Conservation (phyloP, 345 rosid species). For the Rhodamnia rubescens region DNA sequence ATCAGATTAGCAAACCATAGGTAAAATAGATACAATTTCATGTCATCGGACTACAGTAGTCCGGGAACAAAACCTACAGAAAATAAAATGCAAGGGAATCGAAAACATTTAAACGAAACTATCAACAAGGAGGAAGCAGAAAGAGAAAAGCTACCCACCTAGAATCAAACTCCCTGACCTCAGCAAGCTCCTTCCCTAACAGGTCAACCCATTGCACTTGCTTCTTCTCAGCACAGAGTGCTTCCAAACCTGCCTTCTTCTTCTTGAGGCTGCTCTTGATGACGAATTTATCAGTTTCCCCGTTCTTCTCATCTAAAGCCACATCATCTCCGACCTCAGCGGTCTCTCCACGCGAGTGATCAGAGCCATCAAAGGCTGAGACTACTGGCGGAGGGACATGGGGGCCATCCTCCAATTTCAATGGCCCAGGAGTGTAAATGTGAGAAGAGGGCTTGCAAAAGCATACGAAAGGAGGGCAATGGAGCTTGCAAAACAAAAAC, state of each 20-base stretch:
- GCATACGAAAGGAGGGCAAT: constrained; percentile 54
- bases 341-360: constrained; percentile 16
- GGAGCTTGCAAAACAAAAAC: constrained; percentile 60
- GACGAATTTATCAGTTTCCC: constrained; percentile 4
- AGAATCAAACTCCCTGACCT: constrained; percentile 62
- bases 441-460: constrained; percentile 63
- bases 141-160: constrained; percentile 25
- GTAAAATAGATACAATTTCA: neutral
- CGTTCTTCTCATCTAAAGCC: constrained; percentile 8
- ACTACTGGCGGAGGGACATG: constrained; percentile 22
- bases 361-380: constrained; percentile 15
- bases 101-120: neutral
- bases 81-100: neutral
- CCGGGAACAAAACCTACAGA: neutral
- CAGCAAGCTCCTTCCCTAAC: constrained; percentile 59
- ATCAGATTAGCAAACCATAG: neutral
- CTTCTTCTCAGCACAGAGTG: constrained; percentile 24
- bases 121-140: neutral
- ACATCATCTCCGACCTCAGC: constrained; percentile 9
- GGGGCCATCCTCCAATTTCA: constrained; percentile 42
- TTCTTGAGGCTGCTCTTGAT: constrained; percentile 45
- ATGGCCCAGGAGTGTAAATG: constrained; percentile 33
- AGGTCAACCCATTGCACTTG: constrained; percentile 72
- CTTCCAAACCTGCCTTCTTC: constrained; percentile 9
- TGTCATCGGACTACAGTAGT: neutral